Conservation (phyloP, 768 basidiomycete genomes). For the Naganishia randhawae region DNA sequence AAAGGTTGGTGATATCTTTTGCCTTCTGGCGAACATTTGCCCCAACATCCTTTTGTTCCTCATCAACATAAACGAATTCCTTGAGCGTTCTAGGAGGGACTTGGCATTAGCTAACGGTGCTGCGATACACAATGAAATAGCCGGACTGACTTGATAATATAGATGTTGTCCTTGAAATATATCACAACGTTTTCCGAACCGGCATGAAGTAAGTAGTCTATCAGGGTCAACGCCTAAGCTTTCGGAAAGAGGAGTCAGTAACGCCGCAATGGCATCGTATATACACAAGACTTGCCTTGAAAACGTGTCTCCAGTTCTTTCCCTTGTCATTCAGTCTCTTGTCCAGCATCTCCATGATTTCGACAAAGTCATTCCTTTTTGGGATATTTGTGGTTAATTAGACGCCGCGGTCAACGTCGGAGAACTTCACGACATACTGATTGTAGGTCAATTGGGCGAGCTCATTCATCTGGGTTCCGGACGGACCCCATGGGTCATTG, state of each 20-base stretch:
- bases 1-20: conserved; percentile 92
- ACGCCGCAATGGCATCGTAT: not conserved
- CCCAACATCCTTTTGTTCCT: conserved; percentile 92
- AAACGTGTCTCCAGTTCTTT: conserved; percentile 99
- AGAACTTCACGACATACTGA: conserved; percentile 58
- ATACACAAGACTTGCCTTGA: conserved; percentile 64
- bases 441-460: conserved; percentile 94
- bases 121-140: not conserved
- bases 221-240: conserved; percentile 71
- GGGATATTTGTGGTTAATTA: not conserved
- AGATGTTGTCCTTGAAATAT: conserved; percentile 95
- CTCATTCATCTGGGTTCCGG: conserved; percentile 98
- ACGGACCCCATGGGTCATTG: conserved; percentile 97
- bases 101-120: not conserved
- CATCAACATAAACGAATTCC: conserved; percentile 95
- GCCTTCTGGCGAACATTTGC: conserved; percentile 70
- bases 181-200: conserved; percentile 98
- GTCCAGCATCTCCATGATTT: conserved; percentile 99
- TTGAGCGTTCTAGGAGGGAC: conserved; percentile 64
- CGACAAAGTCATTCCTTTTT: conserved; percentile 83
- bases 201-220: conserved; percentile 92
- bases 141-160: conserved; percentile 71
- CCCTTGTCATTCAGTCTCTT: conserved; percentile 93
- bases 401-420: not conserved
- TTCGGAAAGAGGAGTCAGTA: not conserved